Base-by-base conservation (phyloP, 2,329 filamentous ascomycete species). In the Bipolaris sorokiniana region DNA sequence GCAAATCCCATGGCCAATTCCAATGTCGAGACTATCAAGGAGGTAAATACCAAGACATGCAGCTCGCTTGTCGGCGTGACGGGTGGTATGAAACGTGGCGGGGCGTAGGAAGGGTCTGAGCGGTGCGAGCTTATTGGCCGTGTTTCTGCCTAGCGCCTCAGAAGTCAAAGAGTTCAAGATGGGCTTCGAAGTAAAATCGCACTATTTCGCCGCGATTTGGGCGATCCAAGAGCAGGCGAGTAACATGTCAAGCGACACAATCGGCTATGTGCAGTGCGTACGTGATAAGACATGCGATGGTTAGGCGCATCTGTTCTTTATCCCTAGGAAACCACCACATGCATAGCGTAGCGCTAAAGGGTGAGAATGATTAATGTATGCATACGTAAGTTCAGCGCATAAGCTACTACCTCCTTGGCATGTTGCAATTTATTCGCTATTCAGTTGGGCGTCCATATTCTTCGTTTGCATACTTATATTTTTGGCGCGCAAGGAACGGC, bases 1-100 rank as follows among this genome's bases (percentile, higher is more conserved):
- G 26, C 11, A 45, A 44, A 53, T 11, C 51, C 50, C 47, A 34
- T 28, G 48, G 23, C 55, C 61, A 59, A 53, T 61, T 55, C 36
- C 20, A 23, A 22, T 11, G 16, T 45, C 37, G 10, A 58, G 23
- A 31, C 26, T 33, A 20, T 48, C 37, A 13, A 13, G 13, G 40
- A 20, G 42, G 33, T 10, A 44, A 38, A 34, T 18, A 18, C 44
- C 20, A 56, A 55, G 47, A 48, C 22, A 47, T 50, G 1, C 31
- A 16, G 4, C 11, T n/a, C 26, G 20, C 34, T 38, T 41, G 23
- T 13, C 31, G 31, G 56, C 34, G 22, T 4, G 9, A 31, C 46
- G 11, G 20, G 22, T 31, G 40, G 48, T 44, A 28, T 42, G 28
- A 33, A 42, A 34, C 34, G 49, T 59, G 34, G 57, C 49, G 57